phyloP scores from a whole-genome alignment of 116 monocot genomes.

The Thalassia testudinum region DNA sequence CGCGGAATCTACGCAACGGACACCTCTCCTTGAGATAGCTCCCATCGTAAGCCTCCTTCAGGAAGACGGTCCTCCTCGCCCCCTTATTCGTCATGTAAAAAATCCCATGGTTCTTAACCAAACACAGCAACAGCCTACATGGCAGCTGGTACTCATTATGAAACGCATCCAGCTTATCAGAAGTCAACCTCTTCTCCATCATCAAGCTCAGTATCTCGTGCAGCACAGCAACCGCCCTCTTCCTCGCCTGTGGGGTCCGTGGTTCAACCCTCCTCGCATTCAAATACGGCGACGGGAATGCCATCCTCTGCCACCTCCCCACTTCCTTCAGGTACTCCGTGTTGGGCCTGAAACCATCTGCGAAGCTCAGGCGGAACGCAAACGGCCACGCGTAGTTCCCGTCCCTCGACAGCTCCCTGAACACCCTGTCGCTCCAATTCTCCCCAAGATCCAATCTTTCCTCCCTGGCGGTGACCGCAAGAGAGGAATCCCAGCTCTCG shows the following conservation, averaged over 20 bases:
- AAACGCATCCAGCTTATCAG: slow-evolving; percentile 77
- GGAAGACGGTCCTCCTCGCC: slow-evolving; percentile 65
- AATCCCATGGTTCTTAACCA: slow-evolving; percentile 97
- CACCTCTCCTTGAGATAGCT: slow-evolving; percentile 50
- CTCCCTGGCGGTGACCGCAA: slow-evolving; percentile 64
- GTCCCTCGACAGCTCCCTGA: slow-evolving; percentile 21
- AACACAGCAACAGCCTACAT: slow-evolving; percentile 65
- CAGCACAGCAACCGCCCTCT: slow-evolving; percentile 70
- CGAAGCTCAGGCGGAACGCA: slow-evolving; percentile 52
- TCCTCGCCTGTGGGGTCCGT: slow-evolving; percentile 63
- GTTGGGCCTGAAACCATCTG: slow-evolving; percentile 73
- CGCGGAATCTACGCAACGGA: slow-evolving; percentile 54
- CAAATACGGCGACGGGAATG: slow-evolving; percentile 84
- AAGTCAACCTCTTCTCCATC: slow-evolving; percentile 60
- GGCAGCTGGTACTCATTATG: slow-evolving; percentile 80
- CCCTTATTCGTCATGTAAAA: slow-evolving; percentile 98
- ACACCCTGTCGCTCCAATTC: background rate
- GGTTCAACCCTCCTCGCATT: slow-evolving; percentile 53
- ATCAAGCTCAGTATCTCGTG: slow-evolving; percentile 82
- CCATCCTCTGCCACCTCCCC: slow-evolving; percentile 75
- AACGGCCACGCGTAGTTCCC: slow-evolving; percentile 57
- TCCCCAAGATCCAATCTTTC: slow-evolving; percentile 37
- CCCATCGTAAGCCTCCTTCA: slow-evolving; percentile 85
- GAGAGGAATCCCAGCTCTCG: slow-evolving; percentile 79
- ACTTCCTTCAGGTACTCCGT: slow-evolving; percentile 49